Evolutionary conservation across 1,139 yeast species (phyloP), one percentile per base, ranked within the genome.

Genomic region (Geotrichum reessii): DNA sequence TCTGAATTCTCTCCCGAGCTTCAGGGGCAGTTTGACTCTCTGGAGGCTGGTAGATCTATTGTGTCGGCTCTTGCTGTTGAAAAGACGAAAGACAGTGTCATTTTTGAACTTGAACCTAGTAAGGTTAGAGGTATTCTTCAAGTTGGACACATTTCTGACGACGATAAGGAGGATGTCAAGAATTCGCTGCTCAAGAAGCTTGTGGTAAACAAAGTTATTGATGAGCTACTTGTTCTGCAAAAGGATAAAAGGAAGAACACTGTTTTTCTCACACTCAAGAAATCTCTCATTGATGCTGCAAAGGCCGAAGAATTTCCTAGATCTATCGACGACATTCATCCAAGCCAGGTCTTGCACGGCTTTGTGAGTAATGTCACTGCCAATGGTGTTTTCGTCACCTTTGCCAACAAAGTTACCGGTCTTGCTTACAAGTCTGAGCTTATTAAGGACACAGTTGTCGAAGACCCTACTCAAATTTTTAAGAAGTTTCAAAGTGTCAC

Each of bases 371-470:
- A 91, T 28, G 85, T 89, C 31, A 87, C 95, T 22, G 81, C 78
- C 57, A 79, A 80, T 70, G 98, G 98, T 64, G 78, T 90, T 31
- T 92, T 93, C 71, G 87, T 93, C 59, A 82, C 87, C 0, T 93
- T 93, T 73, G 91, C 86, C 61, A 87, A 87, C 64, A 82, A 81
- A 58, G 80, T 92, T 64, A 87, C 91, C 37, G 98, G 97, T 53
- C 79, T 93, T 65, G 87, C 90, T 2, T 80, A 88, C 64, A 90
- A 93, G 60, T 85, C 86, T 69, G 85, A 86, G 67, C 86, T 92
- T 19, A 78, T 83, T 21, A 82, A 81, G 52, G 77, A 78, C 57
- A 78, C 78, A 47, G 78, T 78, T 51, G 82, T 81, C 31, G 85
- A 60, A 5, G 66, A 86, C 65, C 78, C 88, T 58, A 76, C 79